Evolutionary conservation across 208 protist genomes (phyloP), one percentile per base, ranked within the genome.

Genomic region (Crithidia fasciculata): DNA sequence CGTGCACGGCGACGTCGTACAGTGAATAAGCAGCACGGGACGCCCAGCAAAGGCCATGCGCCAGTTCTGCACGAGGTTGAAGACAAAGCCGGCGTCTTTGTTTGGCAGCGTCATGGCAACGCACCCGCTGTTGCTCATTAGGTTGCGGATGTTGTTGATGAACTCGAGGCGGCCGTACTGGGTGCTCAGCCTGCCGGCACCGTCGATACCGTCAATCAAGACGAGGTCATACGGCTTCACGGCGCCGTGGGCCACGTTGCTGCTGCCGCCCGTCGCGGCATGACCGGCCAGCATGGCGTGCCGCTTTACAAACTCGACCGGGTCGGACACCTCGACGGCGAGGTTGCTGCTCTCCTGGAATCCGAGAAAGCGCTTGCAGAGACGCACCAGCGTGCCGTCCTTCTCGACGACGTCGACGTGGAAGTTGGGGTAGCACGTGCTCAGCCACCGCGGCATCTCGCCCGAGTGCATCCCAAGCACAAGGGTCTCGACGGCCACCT

Each of bases 51-150:
- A 96, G 28, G 74, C 86, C 66, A 96, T 85, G 40, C 92, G 92
- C 90, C 92, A 96, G 82, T 95, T 93, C 69, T 95, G 90, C 58
- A 94, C 83, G 73, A 92, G 82, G 71, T 89, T 87, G 72, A 89
- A 93, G 19, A 96, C 63, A 76, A 90, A 92, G 7, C 18, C 66
- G 12, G 81, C 88, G 57, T 95, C 87, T 10, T 80, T 74, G 69
- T 96, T 96, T 2, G 92, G 92, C 50, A 96, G 60, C 4, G 87
- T 74, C 41, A 88, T 72, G 19, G 90, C 88, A 18, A 93, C 86
- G 50, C 84, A 91, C 37, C 92, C 90, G 61, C 78, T 81, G 61
- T 63, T 49, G 63, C 83, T 87, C 78, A 96, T 85, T 57, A 75
- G 70, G 66, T 90, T 85, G 47, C 90, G 88, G 15, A 96, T 59